Base-by-base conservation (phyloP, 164 flowering plant genomes). In the Platanus orientalis region DNA sequence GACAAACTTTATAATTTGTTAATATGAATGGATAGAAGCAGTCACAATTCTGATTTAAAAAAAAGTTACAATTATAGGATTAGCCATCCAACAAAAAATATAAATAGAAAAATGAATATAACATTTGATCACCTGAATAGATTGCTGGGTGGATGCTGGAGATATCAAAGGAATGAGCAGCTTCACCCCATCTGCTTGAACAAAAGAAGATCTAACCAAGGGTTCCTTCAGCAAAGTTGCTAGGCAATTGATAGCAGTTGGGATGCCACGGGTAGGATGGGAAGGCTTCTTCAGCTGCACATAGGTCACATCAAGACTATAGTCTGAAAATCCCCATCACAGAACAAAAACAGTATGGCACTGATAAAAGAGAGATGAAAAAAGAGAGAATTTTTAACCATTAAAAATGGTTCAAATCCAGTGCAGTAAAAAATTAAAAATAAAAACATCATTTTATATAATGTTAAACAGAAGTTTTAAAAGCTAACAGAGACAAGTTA, bases 111-210 rank as follows among this genome's bases (percentile, higher is more conserved):
- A 50, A 14, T 7, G 28, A 28, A 42, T 32, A 30, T 39, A 32
- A 34, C 49, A 39, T 25, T 2, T 34, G 9, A 32, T 66, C 72
- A 94, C 98, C 96, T 94, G 98, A 52, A 89, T 86, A 55, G 98
- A 90, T 63, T 94, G 97, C 73, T 90, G 98, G 58, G 87, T 90
- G 59, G 97, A 86, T 67, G 91, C 98, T 42, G 98, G 98, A 69
- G 85, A 72, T 68, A 94, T 90, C 59, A 89, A 74, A 56, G 97
- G 98, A 69, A 86, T 69, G 20, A 94, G 87, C 76, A 94, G 65
- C 80, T 88, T 90, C 70, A 89, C 92, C 23, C 98, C 98, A 77
- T 94, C 98, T 56, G 73, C 81, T 77, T 83, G 82, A 77, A 94
- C 96, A 82, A 94, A 94, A 10, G 84, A 87, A 44, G 97, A 89